Conservation (phyloP, 2,329 filamentous ascomycete species). For the Teratosphaeria pseudoeucalypti region DNA sequence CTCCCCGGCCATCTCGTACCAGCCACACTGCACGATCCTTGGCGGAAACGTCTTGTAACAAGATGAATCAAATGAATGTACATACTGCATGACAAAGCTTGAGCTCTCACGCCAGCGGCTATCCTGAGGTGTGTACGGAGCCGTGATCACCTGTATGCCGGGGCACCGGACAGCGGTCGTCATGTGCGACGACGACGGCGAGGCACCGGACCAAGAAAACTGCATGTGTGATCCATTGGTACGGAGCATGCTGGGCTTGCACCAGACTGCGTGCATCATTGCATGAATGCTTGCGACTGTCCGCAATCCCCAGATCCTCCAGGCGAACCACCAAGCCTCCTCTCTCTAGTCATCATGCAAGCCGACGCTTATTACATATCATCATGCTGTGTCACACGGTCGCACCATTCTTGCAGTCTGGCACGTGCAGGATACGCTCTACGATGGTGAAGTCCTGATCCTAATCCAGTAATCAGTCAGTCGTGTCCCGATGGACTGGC, state of each 20-base stretch:
- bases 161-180: not conserved
- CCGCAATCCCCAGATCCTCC: not conserved
- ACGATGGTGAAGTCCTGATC: not conserved
- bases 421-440: not conserved
- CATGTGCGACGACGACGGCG: not conserved
- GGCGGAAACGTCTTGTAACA: not conserved
- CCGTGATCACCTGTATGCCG: not conserved
- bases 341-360: not conserved
- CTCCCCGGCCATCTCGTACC: not conserved
- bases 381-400: no score
- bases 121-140: not conserved
- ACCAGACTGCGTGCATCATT: not conserved
- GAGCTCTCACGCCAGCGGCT: not conserved
- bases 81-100: not conserved
- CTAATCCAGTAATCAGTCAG: not conserved
- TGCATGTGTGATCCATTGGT: not conserved
- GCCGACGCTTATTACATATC: not conserved
- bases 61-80: not conserved
- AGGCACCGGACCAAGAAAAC: not conserved
- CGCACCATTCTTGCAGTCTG: not conserved
- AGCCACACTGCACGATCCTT: not conserved
- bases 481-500: not conserved
- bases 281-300: not conserved
- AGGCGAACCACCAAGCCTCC: no score
- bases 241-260: not conserved